Evolutionary conservation across 2,329 filamentous ascomycete genomes (phyloP).

Genomic region (Fusarium tricinctum): DNA sequence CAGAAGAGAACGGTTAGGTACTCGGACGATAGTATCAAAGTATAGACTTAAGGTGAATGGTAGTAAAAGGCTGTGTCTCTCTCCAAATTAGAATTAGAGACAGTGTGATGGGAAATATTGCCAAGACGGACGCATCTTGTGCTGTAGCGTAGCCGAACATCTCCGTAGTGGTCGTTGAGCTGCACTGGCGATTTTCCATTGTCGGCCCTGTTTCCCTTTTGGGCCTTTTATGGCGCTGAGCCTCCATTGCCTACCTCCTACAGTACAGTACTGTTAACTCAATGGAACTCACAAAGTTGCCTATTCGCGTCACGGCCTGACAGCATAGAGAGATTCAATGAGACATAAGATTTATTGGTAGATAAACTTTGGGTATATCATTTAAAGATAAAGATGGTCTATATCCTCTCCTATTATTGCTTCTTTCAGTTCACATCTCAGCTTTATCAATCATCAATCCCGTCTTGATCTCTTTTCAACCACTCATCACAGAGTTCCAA

Average conservation of each 20-base stretch:
- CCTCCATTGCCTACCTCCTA: slow-evolving; percentile 30
- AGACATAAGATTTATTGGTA: neutral
- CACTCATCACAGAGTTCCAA: neutral
- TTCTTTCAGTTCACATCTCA: neutral
- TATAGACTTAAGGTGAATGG: too few species aligned
- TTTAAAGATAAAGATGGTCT: neutral
- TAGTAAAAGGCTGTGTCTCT: slow-evolving; percentile 24
- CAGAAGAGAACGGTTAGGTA: too few species aligned
- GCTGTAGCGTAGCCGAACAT: slow-evolving; percentile 38
- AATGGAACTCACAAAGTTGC: neutral
- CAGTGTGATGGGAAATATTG: slow-evolving; percentile 28
- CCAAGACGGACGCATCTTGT: slow-evolving; percentile 30
- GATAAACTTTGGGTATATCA: neutral
- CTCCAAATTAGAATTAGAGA: slow-evolving; percentile 39
- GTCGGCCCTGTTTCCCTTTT: slow-evolving; percentile 40
- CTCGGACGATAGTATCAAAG: too few species aligned
- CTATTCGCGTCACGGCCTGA: too few species aligned
- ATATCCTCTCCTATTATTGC: neutral
- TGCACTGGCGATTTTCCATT: slow-evolving; percentile 31
- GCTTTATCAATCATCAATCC: neutral
- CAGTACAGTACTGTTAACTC: neutral
- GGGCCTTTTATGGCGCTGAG: slow-evolving; percentile 38
- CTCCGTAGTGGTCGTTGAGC: slow-evolving; percentile 40
- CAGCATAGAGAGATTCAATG: neutral
- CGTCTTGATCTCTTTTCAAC: too few species aligned